Conservation (phyloP, 73 alveolate species). For the Paramecium primaurelia region DNA sequence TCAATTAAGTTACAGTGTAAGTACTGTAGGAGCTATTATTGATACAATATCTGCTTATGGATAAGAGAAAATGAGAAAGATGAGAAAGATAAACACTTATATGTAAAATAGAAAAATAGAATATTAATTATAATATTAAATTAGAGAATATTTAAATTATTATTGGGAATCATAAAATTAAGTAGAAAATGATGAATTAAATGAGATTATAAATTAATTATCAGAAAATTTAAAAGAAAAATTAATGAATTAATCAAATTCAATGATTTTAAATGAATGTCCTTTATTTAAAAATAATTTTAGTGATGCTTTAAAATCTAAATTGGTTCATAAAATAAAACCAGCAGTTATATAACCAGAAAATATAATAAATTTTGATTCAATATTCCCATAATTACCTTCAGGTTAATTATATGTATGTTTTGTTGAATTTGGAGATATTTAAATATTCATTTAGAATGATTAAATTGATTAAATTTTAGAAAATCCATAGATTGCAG, state of each 20-base stretch:
- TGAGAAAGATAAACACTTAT: constrained; percentile 40
- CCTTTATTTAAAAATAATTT: constrained; percentile 3
- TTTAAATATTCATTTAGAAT: background rate
- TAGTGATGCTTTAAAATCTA: background rate
- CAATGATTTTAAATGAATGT: constrained; percentile 11
- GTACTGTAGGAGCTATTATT: constrained; percentile 54
- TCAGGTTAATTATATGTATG: background rate
- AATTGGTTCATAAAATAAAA: constrained; percentile 12
- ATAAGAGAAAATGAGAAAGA: constrained; percentile 30
- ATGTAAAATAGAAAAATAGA: constrained; percentile 46
- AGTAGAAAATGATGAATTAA: constrained; percentile 34
- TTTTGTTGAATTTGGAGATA: constrained; percentile 32
- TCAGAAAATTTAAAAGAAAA: background rate
- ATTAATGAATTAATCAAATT: constrained; percentile 8
- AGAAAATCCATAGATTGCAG: constrained; percentile 26
- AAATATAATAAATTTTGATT: constrained; percentile 24
- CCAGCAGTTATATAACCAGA: constrained; percentile 33
- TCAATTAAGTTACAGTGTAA: constrained; percentile 28
- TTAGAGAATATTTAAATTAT: constrained; percentile 27
- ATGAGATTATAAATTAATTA: constrained; percentile 17
- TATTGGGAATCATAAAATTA: constrained; percentile 30
- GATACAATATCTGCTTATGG: constrained; percentile 52
- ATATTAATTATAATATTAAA: constrained; percentile 19
- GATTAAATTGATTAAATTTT: background rate
- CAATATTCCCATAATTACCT: background rate